Conservation (phyloP, 768 basidiomycete genomes). For the Kondoa subrosea region DNA sequence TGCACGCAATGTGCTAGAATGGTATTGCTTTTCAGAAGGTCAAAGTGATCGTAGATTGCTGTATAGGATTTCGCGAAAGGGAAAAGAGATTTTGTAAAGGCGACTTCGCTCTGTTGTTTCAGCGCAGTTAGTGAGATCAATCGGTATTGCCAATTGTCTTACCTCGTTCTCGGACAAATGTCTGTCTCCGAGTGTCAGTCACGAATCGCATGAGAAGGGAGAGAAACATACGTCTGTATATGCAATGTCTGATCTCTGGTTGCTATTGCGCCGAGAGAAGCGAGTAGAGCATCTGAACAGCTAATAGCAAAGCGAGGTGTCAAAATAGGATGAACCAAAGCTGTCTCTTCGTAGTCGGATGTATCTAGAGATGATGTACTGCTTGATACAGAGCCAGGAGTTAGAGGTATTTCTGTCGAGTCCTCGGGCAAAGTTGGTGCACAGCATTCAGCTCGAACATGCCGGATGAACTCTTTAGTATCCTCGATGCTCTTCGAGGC, state of each 20-base stretch:
- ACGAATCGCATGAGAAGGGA: too few species aligned
- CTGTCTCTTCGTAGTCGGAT: conserved; percentile 4
- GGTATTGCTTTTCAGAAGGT: conserved; percentile 60
- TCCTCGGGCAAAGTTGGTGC: neutral
- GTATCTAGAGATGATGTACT: neutral
- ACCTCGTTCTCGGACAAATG: conserved; percentile 57
- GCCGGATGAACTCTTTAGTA: conserved; percentile 48
- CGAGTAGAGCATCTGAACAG: conserved; percentile 56
- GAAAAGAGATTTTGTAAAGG: conserved; percentile 50
- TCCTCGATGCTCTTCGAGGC: conserved; percentile 33
- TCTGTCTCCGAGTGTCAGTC: too few species aligned
- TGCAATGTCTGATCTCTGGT: conserved; percentile 43
- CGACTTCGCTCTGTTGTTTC: conserved; percentile 42
- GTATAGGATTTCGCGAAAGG: conserved; percentile 52
- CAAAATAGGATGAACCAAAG: conserved; percentile 70
- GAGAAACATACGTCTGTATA: conserved; percentile 87
- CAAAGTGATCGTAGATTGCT: conserved; percentile 58
- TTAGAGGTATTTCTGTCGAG: neutral
- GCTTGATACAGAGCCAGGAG: neutral
- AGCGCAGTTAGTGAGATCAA: neutral
- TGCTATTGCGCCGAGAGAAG: conserved; percentile 47
- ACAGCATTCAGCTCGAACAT: conserved; percentile 41
- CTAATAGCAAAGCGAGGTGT: conserved; percentile 95
- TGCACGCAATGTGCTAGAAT: conserved; percentile 77
- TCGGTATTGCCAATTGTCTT: neutral